Evolutionary conservation across 768 basidiomycete species (phyloP).

Genomic region (Solioccasus polychromus): DNA sequence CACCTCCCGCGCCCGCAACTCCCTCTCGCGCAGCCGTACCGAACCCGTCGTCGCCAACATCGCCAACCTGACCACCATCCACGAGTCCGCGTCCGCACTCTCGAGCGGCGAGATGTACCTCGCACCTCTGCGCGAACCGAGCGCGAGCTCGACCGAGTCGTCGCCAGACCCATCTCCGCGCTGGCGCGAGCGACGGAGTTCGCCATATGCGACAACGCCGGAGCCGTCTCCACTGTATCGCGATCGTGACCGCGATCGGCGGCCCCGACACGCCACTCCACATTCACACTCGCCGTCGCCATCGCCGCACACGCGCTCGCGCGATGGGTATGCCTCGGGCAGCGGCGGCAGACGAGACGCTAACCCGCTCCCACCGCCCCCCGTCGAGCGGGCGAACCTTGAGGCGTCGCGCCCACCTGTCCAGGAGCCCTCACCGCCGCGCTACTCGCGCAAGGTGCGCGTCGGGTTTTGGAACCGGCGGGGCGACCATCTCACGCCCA

Average conservation of each 20-base stretch:
- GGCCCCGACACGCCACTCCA: constrained; percentile 3
- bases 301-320: constrained; percentile 10
- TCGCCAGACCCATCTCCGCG: constrained; percentile 29
- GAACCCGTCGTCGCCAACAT: no score
- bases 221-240: constrained; percentile 29
- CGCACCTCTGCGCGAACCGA: constrained; percentile 20
- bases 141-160: constrained; percentile 15
- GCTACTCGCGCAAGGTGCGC: constrained; percentile 38
- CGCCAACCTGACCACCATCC: constrained; percentile 26
- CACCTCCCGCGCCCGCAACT: neutral
- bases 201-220: constrained; percentile 22
- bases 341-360: no score
- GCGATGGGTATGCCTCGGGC: constrained; percentile 14
- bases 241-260: constrained; percentile 24
- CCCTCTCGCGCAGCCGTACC: neutral
- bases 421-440: constrained; percentile 30
- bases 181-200: constrained; percentile 21
- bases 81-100: constrained; percentile 17
- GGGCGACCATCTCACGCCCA: constrained; percentile 63
- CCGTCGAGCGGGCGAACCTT: constrained; percentile 20
- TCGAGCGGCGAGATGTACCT: constrained; percentile 28
- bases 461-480: constrained; percentile 73
- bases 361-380: constrained; percentile 31
- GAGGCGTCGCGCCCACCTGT: constrained; percentile 27
- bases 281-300: constrained; percentile 13